Conservation (phyloP, 169 alveolate genomes). For the Plasmodium billcollinsi region DNA sequence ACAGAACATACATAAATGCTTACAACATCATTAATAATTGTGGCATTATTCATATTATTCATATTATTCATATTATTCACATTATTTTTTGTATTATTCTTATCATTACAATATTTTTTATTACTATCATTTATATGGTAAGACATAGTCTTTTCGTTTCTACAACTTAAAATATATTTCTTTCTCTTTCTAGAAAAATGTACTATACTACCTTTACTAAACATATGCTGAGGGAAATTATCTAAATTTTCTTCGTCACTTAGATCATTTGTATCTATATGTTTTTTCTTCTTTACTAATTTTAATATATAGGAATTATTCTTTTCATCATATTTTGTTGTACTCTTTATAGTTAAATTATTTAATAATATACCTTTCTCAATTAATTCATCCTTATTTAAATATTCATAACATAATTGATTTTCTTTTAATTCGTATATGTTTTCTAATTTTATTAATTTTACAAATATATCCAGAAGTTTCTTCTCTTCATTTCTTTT, state of each 20-base stretch:
- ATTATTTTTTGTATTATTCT: neutral
- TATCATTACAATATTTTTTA: neutral
- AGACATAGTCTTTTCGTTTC: neutral
- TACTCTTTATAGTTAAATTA: constrained; percentile 43
- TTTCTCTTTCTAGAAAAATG: constrained; percentile 72
- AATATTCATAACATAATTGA: constrained; percentile 54
- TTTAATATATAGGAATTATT: constrained; percentile 39
- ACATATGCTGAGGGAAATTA: constrained; percentile 29
- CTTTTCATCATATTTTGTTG: constrained; percentile 26
- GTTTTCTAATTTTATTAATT: constrained; percentile 39
- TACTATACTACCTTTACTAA: constrained; percentile 61
- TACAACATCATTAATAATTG: constrained; percentile 4
- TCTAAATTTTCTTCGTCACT: constrained; percentile 72
- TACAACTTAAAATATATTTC: constrained; percentile 8
- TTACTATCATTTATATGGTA: neutral
- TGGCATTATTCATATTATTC: neutral
- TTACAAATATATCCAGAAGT: constrained; percentile 30
- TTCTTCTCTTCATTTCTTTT: neutral
- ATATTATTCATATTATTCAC: no score
- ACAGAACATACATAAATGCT: constrained; percentile 57
- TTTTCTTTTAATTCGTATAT: constrained; percentile 51
- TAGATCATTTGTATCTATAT: constrained; percentile 31
- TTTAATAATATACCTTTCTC: constrained; percentile 55
- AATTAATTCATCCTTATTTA: constrained; percentile 55
- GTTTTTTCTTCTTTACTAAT: constrained; percentile 40